Evolutionary conservation across 176 grass and related monocot species (phyloP), one percentile per base, ranked within the genome.

Genomic region (Juncus effusus): DNA sequence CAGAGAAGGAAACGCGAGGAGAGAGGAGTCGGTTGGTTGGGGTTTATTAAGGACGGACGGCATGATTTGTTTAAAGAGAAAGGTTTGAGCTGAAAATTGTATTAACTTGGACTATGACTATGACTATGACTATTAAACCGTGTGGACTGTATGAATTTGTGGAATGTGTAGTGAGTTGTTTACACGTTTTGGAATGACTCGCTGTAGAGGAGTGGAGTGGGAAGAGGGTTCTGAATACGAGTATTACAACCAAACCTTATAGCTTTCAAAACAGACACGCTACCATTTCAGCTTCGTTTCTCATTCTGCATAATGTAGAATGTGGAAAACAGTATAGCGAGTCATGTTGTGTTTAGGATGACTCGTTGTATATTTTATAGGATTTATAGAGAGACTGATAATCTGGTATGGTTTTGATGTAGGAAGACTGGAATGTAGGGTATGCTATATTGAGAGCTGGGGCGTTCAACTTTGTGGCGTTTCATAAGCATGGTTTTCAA

Each of bases 191-290:
- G 1, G 0, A 51, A 4, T 7, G 8, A 50, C 14, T 19, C 11
- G 5, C 40, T 12, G n/a, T 13, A 51, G 61, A 13, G 14, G 14
- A 5, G 42, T 10, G 0, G 14, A 65, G 42, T 38, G 13, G n/a
- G 28, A 39, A 42, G 62, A 28, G 19, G 19, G 19, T 28, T 28
- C 10, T 37, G 0, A 67, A 7, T 67, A 51, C 19, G 42, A 67
- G 36, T 67, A 52, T 52, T 3, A 4, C 5, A 52, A 52, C 49
- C 8, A 9, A 68, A 16, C 4, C 28, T 37, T 68, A n/a, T 12
- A 38, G 37, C 42, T 67, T 54, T 68, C 19, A 10, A 67, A 67
- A 67, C 64, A 50, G 13, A 67, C 64, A 67, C 64, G 44, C 47
- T 51, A 44, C 36, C 47, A n/a, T 14, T 68, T 11, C 14, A 5